Evolutionary conservation across 768 basidiomycete genomes (phyloP).

Genomic region (Botryobasidium botryosum): DNA sequence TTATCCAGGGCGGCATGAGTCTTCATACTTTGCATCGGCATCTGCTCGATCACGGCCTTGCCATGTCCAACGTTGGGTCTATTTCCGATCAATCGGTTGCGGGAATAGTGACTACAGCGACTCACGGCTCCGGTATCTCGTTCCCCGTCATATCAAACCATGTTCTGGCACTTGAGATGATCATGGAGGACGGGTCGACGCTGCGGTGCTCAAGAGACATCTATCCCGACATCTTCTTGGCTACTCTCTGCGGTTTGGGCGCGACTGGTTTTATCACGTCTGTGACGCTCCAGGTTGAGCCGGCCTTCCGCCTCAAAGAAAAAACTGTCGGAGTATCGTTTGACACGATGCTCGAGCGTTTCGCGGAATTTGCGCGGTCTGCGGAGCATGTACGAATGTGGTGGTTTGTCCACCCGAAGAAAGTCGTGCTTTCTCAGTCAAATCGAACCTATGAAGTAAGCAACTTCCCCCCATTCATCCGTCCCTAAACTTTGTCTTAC

Average conservation of each 20-base stretch:
- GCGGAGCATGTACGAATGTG: constrained; percentile 84
- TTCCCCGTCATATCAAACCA: constrained; percentile 71
- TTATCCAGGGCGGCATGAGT: constrained; percentile 63
- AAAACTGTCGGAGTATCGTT: too few species aligned
- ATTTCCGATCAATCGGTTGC: constrained; percentile 94
- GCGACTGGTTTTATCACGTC: constrained; percentile 74
- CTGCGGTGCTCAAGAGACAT: constrained; percentile 44
- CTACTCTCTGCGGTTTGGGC: constrained; percentile 82
- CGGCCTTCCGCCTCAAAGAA: constrained; percentile 68
- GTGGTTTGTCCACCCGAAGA: constrained; percentile 81
- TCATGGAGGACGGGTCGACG: constrained; percentile 58
- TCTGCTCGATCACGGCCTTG: constrained; percentile 50
- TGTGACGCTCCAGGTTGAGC: constrained; percentile 62
- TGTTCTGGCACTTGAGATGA: constrained; percentile 55
- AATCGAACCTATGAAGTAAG: constrained; percentile 66
- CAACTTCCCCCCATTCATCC: constrained; percentile 8
- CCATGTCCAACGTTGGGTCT: constrained; percentile 85
- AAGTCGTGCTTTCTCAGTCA: constrained; percentile 51
- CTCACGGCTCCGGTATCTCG: constrained; percentile 75
- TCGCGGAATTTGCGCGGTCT: constrained; percentile 40
- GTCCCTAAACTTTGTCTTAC: too few species aligned
- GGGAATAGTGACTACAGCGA: constrained; percentile 84
- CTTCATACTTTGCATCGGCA: constrained; percentile 54
- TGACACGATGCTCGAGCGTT: too few species aligned
- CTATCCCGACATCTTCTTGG: constrained; percentile 62